phyloP scores from a whole-genome alignment of 1,284 basidiomycete species.

The Chondrostereum purpureum region DNA sequence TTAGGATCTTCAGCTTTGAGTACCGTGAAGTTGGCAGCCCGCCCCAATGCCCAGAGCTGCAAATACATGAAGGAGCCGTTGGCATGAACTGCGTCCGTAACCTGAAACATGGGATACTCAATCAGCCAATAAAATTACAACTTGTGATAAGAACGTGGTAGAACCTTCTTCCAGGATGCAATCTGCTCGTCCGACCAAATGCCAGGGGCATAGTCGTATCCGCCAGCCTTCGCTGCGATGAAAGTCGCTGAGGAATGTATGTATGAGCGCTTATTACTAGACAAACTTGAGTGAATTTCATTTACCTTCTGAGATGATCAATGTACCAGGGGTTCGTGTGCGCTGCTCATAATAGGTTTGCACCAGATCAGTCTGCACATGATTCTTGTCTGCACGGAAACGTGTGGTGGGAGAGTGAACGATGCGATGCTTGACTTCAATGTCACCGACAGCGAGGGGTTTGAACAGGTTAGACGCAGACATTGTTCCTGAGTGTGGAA shows the following conservation, averaged over 20 bases:
- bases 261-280: no score
- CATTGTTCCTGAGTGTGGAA: not conserved
- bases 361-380: constrained; percentile 1
- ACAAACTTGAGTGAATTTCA: no score
- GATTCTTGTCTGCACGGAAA: constrained; percentile 1
- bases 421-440: constrained; percentile 1
- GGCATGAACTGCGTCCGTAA: constrained; percentile 24
- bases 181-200: not conserved
- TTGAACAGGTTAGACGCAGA: constrained; percentile 1
- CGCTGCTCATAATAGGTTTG: not conserved
- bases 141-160: no score
- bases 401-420: constrained; percentile 2
- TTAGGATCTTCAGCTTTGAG: constrained; percentile 11
- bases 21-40: constrained; percentile 11
- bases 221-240: not conserved
- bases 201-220: not conserved
- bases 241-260: constrained; percentile 1
- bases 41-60: constrained; percentile 20
- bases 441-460: constrained; percentile 1
- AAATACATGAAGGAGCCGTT: constrained; percentile 19
- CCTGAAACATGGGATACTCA: no score
- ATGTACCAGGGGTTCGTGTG: not conserved
- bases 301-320: constrained; percentile 1
- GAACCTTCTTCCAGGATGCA: constrained; percentile 6
- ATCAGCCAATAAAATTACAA: no score